A percentile compares a stretch with the other conserved stretches of the same genome.
Evolutionary conservation across 208 protist species (phyloP).

Genomic region (Strigomonas culicis): DNA sequence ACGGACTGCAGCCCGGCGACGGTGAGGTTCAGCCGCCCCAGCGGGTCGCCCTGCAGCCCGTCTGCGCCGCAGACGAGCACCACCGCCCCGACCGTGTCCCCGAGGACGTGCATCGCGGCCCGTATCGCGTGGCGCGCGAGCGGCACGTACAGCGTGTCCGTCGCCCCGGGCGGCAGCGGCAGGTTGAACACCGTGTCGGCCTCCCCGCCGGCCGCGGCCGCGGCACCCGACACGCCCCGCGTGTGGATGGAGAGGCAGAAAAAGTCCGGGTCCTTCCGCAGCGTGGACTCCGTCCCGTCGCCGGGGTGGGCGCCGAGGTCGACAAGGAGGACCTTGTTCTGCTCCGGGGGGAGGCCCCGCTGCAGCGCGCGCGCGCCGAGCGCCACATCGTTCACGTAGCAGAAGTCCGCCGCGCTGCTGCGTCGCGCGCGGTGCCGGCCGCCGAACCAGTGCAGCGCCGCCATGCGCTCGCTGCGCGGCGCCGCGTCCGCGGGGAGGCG

Average conservation of each 20-base stretch:
- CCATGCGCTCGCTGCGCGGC: conserved; percentile 16
- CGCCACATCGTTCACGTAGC: conserved; percentile 99
- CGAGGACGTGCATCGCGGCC: conserved; percentile 50
- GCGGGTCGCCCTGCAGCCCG: conserved; percentile 92
- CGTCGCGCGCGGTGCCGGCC: conserved; percentile 94
- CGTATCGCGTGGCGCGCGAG: conserved; percentile 57
- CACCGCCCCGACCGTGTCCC: conserved; percentile 91
- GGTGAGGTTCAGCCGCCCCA: conserved; percentile 93
- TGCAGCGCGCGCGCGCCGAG: conserved; percentile 96
- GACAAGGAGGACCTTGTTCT: conserved; percentile 93
- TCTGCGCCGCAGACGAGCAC: conserved; percentile 97
- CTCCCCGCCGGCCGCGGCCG: conserved; percentile 83
- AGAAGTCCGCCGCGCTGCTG: conserved; percentile 92
- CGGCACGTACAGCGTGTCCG: conserved; percentile 87
- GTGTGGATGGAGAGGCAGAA: conserved; percentile 98
- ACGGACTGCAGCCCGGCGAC: conserved; percentile 40
- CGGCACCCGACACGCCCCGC: conserved; percentile 92
- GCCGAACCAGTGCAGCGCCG: conserved; percentile 98
- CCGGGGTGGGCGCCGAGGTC: conserved; percentile 99
- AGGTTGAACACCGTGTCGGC: conserved; percentile 89
- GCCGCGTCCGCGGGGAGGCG: neutral
- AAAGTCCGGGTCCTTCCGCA: conserved; percentile 95
- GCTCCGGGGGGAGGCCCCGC: conserved; percentile 38
- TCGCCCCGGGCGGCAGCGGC: conserved; percentile 83
- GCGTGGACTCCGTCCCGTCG: conserved; percentile 97